Base-by-base conservation (phyloP, 305 asterid genomes). In the Fraxinus angustifolia region DNA sequence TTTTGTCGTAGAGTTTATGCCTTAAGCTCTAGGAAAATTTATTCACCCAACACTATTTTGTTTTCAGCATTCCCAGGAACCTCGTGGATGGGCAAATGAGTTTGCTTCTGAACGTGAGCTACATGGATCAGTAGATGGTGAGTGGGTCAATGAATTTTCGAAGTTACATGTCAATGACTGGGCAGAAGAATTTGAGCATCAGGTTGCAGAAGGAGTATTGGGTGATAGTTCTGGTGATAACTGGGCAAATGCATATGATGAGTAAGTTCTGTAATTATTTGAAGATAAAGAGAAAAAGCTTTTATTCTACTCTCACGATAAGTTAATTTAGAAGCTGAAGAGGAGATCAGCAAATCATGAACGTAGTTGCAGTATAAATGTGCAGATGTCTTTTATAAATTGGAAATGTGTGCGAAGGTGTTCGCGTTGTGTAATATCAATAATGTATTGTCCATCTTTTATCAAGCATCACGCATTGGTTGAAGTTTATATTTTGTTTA, bases 231-330 rank as follows among this genome's bases (percentile, higher is more conserved):
- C 98, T 83, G 91, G 90, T 84, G 98, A 94, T 88, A 89, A 81
- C 80, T 97, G 98, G 99, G 99, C 96, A 77, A 91, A 86, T 87
- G 93, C 97, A 71, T 97, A 94, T 88, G 98, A 97, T 84, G 98
- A 94, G 99, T 97, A 92, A 89, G 98, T 90, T 60, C 81, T 33
- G 10, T 68, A 19, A 82, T 12, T 70, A 42, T 82, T 73, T 11
- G 38, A 34, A 58, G 67, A 75, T 74, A 81, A 31, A 53, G 76
- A 65, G 60, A 80, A 38, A 19, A 21, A 30, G 60, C 70, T 79
- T 42, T 56, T 23, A 50, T 74, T 67, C 58, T 53, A 77, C 56
- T 58, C 45, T 72, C 68, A 42, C 6, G n/a, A 38, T 23, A 31
- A 45, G 34, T 56, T 76, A 62, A 23, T 62, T 8, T 23, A 62